These are phyloP conservation scores for Trichoderma gamsii DNA, from an alignment of 495 filamentous ascomycete species.

Conservation along the genomic window DNA sequence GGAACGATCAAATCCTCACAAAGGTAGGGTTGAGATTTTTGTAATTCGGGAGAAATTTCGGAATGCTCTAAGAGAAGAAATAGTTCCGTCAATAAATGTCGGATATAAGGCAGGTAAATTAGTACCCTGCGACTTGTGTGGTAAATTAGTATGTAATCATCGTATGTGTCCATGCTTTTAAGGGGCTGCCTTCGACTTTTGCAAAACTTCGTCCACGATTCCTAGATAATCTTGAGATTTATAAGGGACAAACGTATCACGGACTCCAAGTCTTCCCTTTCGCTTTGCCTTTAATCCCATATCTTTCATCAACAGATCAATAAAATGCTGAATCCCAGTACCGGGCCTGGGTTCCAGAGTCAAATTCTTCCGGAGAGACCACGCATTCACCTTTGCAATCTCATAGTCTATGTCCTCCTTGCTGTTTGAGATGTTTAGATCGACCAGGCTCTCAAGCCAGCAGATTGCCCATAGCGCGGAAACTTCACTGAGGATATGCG, in stretches of 20 bases:
- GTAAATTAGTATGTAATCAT: too few species aligned
- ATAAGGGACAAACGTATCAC: not conserved
- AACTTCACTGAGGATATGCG: not conserved
- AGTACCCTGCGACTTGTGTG: too few species aligned
- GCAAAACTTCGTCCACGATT: not conserved
- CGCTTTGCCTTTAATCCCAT: not conserved
- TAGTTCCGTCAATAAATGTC: too few species aligned
- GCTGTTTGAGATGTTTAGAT: not conserved
- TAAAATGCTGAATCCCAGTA: not conserved
- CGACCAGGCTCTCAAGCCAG: not conserved
- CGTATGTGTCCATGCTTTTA: too few species aligned
- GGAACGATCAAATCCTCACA: too few species aligned
- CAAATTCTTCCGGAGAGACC: not conserved
- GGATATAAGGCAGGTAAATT: too few species aligned
- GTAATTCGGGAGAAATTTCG: too few species aligned
- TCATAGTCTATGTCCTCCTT: not conserved
- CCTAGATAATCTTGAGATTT: not conserved
- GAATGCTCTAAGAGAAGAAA: too few species aligned
- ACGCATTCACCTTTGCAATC: not conserved
- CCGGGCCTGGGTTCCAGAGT: not conserved
- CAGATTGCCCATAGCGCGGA: not conserved
- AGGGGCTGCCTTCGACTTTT: not conserved
- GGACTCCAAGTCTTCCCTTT: not conserved
- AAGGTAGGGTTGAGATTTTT: too few species aligned
- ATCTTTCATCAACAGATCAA: not conserved